Conservation (phyloP, 164 flowering plant genomes). For the Macadamia tetraphylla region DNA sequence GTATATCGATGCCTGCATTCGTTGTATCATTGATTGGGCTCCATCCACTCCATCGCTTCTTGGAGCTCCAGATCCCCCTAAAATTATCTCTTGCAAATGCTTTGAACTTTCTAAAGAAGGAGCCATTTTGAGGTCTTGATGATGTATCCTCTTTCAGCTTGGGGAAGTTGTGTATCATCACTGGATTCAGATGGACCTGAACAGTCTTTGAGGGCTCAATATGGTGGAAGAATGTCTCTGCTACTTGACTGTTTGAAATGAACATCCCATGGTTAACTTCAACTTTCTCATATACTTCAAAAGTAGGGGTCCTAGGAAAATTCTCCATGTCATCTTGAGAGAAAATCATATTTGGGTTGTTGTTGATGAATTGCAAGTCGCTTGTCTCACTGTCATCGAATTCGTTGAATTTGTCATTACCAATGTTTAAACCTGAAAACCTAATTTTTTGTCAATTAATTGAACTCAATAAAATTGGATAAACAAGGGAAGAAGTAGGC, state of each 20-base stretch:
- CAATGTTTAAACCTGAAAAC: constrained; percentile 31
- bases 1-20: constrained; percentile 10
- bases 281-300: constrained; percentile 49
- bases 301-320: constrained; percentile 34
- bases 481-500: background rate
- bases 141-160: constrained; percentile 9
- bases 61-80: constrained; percentile 7
- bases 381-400: constrained; percentile 27
- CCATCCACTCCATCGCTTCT: constrained; percentile 14
- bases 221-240: constrained; percentile 69
- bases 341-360: constrained; percentile 33
- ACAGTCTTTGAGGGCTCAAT: constrained; percentile 62
- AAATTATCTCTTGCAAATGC: constrained; percentile 20
- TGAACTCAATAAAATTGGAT: background rate
- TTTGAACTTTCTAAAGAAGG: constrained; percentile 20
- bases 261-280: constrained; percentile 67
- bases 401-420: constrained; percentile 16
- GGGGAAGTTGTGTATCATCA: constrained; percentile 10
- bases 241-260: constrained; percentile 47
- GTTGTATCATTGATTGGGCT: constrained; percentile 10
- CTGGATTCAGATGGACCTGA: constrained; percentile 49
- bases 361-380: constrained; percentile 37
- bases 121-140: constrained; percentile 4
- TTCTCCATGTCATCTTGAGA: constrained; percentile 30
- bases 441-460: background rate